Percentiles rank a stretch among this genome's conserved stretches.
Conservation (phyloP, 169 alveolate species). For the Cryptosporidium felis region DNA sequence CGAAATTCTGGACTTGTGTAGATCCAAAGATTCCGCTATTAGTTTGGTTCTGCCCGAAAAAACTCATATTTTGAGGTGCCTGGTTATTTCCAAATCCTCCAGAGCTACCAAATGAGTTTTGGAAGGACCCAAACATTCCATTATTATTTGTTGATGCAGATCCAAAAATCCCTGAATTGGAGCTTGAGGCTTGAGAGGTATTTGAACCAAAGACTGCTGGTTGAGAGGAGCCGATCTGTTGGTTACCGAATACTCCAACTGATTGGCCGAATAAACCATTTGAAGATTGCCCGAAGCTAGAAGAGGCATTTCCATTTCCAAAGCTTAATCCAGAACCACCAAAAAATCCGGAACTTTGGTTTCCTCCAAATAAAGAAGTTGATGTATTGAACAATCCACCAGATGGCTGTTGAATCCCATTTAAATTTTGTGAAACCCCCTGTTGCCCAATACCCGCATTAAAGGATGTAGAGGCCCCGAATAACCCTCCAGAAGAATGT, state of each 20-base stretch:
- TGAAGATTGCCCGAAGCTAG: slow-evolving; percentile 53
- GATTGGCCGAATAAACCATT: slow-evolving; percentile 64
- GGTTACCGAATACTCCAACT: slow-evolving; percentile 51
- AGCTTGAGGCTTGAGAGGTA: neutral
- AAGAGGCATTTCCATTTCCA: slow-evolving; percentile 7
- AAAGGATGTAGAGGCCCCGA: slow-evolving; percentile 55
- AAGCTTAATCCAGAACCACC: slow-evolving; percentile 16
- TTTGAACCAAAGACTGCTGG: slow-evolving; percentile 43
- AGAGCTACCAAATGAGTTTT: slow-evolving; percentile 52
- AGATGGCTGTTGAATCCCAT: slow-evolving; percentile 4
- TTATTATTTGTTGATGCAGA: neutral
- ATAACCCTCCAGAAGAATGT: slow-evolving; percentile 63
- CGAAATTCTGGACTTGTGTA: slow-evolving; percentile 13
- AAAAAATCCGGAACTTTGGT: slow-evolving; percentile 13
- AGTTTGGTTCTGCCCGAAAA: slow-evolving; percentile 26
- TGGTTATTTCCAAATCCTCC: slow-evolving; percentile 38
- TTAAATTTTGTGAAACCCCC: slow-evolving; percentile 25
- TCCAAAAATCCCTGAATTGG: slow-evolving; percentile 50
- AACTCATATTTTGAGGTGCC: slow-evolving; percentile 18
- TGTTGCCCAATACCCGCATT: slow-evolving; percentile 63
- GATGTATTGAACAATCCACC: slow-evolving; percentile 50
- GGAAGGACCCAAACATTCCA: slow-evolving; percentile 48
- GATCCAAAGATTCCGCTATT: slow-evolving; percentile 44
- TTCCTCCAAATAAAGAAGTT: slow-evolving; percentile 47
- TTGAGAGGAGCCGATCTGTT: slow-evolving; percentile 24